Evolutionary conservation across 2,329 filamentous ascomycete genomes (phyloP), one percentile per base, ranked within the genome.

Genomic region (Penicillium psychrosexuale): DNA sequence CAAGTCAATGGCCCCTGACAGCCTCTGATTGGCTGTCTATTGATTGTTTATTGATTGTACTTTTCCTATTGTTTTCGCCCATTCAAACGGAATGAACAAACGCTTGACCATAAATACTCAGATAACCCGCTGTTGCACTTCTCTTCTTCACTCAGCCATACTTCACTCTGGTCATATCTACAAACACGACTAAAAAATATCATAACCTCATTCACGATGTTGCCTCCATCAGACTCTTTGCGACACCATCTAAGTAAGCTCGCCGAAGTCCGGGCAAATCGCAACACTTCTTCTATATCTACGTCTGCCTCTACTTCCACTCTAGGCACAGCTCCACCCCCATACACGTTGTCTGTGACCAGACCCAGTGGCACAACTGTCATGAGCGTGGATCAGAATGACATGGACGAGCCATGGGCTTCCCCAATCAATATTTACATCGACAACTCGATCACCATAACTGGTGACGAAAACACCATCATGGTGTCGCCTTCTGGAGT

Each of bases 381-480:
- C 11, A 49, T 51, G 38, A 40, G 46, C 15, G 33, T 58, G n/a
- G 37, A 62, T 5, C 44, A 49, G 28, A 53, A 62, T 3, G 59
- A 62, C 58, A 61, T 15, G 62, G 63, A 67, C 2, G 51, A 56
- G 7, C 42, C 33, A 9, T 36, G 48, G 30, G 40, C 57, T n/a
- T 28, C 47, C 13, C 59, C 63, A 8, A 64, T 74, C 36, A 65
- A 59, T 11, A 71, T 75, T 51, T 64, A 66, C 36, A 68, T 75
- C 42, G 70, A 75, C 51, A 63, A 65, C 8, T 73, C 71, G 5
- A 72, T 74, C 55, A 63, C 54, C 28, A 60, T 75, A 15, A 55
- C 61, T 11, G 73, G 73, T 15, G 61, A 70, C 51, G 63, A 55
- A n/a, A 75, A 74, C 58, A 66, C 62, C 2, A 53, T 73, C 42